Base-by-base conservation (phyloP, 345 rosid species). In the Citrus reticulata region DNA sequence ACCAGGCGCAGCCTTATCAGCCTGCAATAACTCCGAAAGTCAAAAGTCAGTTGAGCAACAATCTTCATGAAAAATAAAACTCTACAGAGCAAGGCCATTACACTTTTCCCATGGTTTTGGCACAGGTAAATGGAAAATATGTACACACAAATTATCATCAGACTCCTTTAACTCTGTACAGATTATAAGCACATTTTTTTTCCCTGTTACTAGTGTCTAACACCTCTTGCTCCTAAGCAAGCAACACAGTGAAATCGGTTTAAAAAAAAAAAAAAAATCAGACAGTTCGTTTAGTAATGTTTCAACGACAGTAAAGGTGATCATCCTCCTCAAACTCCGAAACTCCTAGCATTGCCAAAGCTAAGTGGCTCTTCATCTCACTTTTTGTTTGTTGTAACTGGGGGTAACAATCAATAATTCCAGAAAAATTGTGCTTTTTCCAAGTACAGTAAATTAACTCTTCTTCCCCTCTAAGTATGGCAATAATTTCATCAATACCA, bases 341-440 rank as follows among this genome's bases (percentile, higher is more conserved):
- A 78, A 92, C 95, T 80, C 99, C 98, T 9, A 90, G 83, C 96
- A 95, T 93, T 9, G 97, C 98, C 82, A 95, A 81, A 17, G 97
- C 97, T 71, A 95, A 81, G 84, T 95, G 99, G 79, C 91, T 84
- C 46, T 83, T 90, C 94, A 92, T 90, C 90, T 95, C 99, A 24
- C 85, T 91, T 80, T 87, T 92, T 7, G 93, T 88, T 63, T 81
- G 86, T 20, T 92, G 97, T 55, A 90, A 69, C 39, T 86, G 93
- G 65, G 89, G 82, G 78, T 84, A 90, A 77, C 91, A 88, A 76
- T 94, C 96, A 17, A 88, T 82, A 10, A 87, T 84, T 54, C 95
- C 93, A 0, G 95, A 88, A 83, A 90, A 77, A 81, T 81, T 89
- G 37, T 88, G 74, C 61, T 81, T 90, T 84, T 83, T 90, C 83